phyloP scores from a whole-genome alignment of 139 green algal species.

The Edaphochlamys debaryana region DNA sequence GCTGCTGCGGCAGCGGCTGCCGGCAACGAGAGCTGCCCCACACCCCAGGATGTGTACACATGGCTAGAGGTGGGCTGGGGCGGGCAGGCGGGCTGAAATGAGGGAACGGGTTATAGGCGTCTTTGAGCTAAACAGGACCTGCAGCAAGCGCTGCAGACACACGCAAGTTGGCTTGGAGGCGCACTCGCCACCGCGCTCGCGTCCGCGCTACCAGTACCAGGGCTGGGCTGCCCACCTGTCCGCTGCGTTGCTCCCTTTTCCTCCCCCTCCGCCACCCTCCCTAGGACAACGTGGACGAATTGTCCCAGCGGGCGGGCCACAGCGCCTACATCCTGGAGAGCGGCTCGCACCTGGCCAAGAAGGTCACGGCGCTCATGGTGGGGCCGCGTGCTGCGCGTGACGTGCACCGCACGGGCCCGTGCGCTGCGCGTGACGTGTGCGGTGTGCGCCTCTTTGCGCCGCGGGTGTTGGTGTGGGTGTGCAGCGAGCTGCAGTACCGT shows the following conservation, averaged over 20 bases:
- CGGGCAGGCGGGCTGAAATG: too few relatives aligned
- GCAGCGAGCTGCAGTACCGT: too few relatives aligned
- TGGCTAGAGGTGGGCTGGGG: slow-evolving; percentile 22
- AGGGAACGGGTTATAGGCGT: too few relatives aligned
- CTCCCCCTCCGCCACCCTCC: not conserved
- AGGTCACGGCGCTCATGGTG: not conserved
- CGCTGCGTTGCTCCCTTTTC: too few relatives aligned
- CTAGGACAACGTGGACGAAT: slow-evolving; percentile 22
- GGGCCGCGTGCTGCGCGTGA: not conserved
- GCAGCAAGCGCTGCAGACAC: too few relatives aligned
- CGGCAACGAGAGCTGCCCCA: not conserved
- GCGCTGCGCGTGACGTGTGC: not conserved
- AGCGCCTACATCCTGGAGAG: slow-evolving; percentile 27
- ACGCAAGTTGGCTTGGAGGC: too few relatives aligned
- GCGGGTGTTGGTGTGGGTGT: not conserved
- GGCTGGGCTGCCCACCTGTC: too few relatives aligned
- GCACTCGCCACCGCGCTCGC: too few relatives aligned
- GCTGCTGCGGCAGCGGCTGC: not conserved
- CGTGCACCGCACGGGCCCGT: not conserved
- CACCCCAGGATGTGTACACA: slow-evolving; percentile 20
- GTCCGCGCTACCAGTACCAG: too few relatives aligned
- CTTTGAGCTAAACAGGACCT: too few relatives aligned
- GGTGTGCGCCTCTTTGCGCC: too few relatives aligned
- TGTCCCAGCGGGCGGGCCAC: slow-evolving; percentile 13
- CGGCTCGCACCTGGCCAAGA: slow-evolving; percentile 5